Evolutionary conservation across 768 basidiomycete species (phyloP), one percentile per base, ranked within the genome.

Genomic region (Hypsizygus marmoreus): DNA sequence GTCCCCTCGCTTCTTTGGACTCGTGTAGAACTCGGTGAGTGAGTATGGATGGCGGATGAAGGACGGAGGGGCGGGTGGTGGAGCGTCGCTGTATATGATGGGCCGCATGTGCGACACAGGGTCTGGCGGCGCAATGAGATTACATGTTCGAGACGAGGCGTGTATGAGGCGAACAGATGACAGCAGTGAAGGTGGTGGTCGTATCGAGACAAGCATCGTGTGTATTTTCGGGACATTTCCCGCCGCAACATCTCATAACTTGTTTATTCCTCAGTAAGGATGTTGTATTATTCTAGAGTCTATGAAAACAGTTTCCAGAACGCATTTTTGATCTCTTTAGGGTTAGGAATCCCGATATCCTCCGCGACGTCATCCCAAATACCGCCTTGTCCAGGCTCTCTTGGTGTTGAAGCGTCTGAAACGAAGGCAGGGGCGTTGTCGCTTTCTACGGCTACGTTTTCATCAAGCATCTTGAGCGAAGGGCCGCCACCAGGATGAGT

Each of bases 81-180:
- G 70, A 8, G 69, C 69, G 56, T 84, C 79, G 56, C 84, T 82
- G 68, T 92, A 91, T 32, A 91, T 71, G 45, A 89, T 74, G 3
- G 90, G 88, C 2, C 91, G 82, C 49, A 93, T 71, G 69, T 93
- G 80, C 8, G 90, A 91, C 39, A 88, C 59, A 7, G 88, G 84
- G 59, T 93, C 79, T 23, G 87, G 84, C 16, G 88, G 87, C 2
- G 85, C 90, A 28, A 91, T 68, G 30, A 72, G 66, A 57, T 70
- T 50, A 58, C 61, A 45, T 22, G 55, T 43, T 34, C 31, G 42
- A 22, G 59, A 14, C 16, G 70, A 67, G 16, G 57, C 41, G 46
- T 67, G 64, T 23, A 73, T 25, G 10, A 48, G 43, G 25, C 59
- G 56, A 22, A 35, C 13, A 34, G 35, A 24, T 4, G 26, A n/a